Conservation (phyloP, 345 rosid genomes). For the Ceriops decandra region DNA sequence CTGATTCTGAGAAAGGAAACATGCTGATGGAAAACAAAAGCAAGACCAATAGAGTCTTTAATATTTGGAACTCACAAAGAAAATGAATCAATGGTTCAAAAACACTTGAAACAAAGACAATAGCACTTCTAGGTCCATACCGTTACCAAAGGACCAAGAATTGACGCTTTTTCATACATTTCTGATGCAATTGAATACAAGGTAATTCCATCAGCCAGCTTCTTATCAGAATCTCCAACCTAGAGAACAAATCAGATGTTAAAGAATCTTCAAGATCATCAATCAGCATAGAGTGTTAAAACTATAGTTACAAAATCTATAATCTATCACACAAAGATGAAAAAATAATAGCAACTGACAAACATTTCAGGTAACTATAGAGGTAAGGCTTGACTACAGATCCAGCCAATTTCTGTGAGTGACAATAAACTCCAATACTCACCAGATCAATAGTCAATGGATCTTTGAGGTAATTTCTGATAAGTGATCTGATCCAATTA, state of each 20-base stretch:
- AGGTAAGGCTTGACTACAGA: not conserved
- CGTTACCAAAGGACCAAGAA: constrained; percentile 74
- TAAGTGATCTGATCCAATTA: constrained; percentile 69
- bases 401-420: too few relatives aligned
- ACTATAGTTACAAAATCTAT: too few relatives aligned
- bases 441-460: constrained; percentile 93
- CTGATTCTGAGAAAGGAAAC: constrained; percentile 11
- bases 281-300: too few relatives aligned
- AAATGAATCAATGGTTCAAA: not conserved
- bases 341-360: not conserved
- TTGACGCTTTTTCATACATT: constrained; percentile 50
- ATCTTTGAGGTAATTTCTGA: constrained; percentile 61
- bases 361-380: not conserved
- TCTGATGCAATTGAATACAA: constrained; percentile 64
- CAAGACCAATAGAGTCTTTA: not conserved
- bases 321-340: not conserved
- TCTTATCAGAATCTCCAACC: constrained; percentile 95
- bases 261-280: not conserved
- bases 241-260: constrained; percentile 25
- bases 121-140: constrained; percentile 36
- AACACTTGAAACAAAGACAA: not conserved
- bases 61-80: not conserved
- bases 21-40: not conserved
- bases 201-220: constrained; percentile 88
- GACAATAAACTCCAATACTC: constrained; percentile 24